Base-by-base conservation (phyloP, 2,329 filamentous ascomycete genomes). In the Myriosclerotinia scirpicola region DNA sequence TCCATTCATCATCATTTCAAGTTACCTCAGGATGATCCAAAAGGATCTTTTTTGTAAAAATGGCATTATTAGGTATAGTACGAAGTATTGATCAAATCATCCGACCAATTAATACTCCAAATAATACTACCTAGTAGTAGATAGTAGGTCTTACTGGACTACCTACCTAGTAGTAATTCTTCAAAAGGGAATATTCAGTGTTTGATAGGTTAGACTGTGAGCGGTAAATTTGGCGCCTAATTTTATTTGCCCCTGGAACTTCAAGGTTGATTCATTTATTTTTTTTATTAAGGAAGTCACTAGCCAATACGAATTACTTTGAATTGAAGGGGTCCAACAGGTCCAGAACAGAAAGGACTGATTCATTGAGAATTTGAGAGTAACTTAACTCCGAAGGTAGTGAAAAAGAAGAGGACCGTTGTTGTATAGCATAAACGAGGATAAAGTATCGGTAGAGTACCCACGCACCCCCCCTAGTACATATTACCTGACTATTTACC, bases 181-280 rank as follows among this genome's bases (percentile, higher is more conserved):
- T 30, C 42, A 9, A 26, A 44, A 38, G 50, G 44, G 63, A 36
- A 60, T 22, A 20, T 44, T 36, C 44, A 6, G n/a, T 46, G 36
- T 59, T 40, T 65, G 64, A 65, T 65, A 60, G 64, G 64, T 36
- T 65, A 34, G 22, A 26, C 12, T 5, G n/a, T 22, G 34, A 36
- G 54, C 54, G 64, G 64, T 59, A 65, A 65, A 52, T 50, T 50
- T 46, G 55, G 64, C 64, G 64, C 64, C 54, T 65, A 65, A 65
- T 65, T n/a, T 65, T 30, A 65, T 52, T 53, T 50, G 34, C 46
- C 64, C 64, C 54, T 44, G 5, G 20, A 26, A 20, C 5, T 40
- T 7, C 38, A 40, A 34, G 6, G 30, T 38, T 30, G 15, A 30
- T 44, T 38, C 56, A 48, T 59, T 15, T 44, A 42, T 44, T 15